A percentile compares a stretch with the other conserved stretches of the same genome.
phyloP scores from a whole-genome alignment of 352 stramenopile species.

The Pythium guiyangense region DNA sequence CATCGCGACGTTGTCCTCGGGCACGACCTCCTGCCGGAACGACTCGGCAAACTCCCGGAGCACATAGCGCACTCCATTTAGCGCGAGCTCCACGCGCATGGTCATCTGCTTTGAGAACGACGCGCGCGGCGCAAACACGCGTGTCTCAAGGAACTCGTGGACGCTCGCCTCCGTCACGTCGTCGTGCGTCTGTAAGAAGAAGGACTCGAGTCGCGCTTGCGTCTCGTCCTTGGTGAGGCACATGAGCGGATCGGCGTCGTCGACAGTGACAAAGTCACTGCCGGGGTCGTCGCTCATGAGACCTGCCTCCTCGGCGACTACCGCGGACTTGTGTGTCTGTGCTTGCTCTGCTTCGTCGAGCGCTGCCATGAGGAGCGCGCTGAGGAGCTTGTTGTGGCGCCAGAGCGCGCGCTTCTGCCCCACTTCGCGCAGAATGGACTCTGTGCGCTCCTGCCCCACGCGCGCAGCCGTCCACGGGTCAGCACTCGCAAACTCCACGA shows the following conservation, averaged over 20 bases:
- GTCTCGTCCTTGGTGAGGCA: constrained; percentile 34
- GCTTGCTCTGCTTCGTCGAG: constrained; percentile 26
- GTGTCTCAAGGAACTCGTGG: constrained; percentile 24
- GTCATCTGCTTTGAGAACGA: constrained; percentile 20
- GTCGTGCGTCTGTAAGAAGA: constrained; percentile 28
- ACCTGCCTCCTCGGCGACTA: constrained; percentile 3
- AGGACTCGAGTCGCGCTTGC: constrained; percentile 30
- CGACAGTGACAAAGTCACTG: constrained; percentile 5
- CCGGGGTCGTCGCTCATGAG: constrained; percentile 2
- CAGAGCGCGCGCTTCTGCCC: constrained; percentile 35
- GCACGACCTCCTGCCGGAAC: constrained; percentile 21
- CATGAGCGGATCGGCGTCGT: constrained; percentile 13
- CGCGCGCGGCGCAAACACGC: constrained; percentile 28
- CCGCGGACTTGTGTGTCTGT: constrained; percentile 9
- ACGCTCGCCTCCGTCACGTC: constrained; percentile 29
- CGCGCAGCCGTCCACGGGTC: constrained; percentile 25
- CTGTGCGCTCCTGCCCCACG: constrained; percentile 19
- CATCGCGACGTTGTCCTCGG: constrained; percentile 17
- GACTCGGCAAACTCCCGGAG: constrained; percentile 21
- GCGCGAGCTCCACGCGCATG: constrained; percentile 17
- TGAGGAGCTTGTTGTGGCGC: constrained; percentile 53
- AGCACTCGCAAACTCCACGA: constrained; percentile 29
- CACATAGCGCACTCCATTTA: constrained; percentile 11
- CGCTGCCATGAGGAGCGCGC: constrained; percentile 30
- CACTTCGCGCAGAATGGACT: constrained; percentile 30